These are phyloP conservation scores for Calonectria pteridis DNA, from an alignment of 2,329 filamentous ascomycete genomes.

Conservation along the genomic window DNA sequence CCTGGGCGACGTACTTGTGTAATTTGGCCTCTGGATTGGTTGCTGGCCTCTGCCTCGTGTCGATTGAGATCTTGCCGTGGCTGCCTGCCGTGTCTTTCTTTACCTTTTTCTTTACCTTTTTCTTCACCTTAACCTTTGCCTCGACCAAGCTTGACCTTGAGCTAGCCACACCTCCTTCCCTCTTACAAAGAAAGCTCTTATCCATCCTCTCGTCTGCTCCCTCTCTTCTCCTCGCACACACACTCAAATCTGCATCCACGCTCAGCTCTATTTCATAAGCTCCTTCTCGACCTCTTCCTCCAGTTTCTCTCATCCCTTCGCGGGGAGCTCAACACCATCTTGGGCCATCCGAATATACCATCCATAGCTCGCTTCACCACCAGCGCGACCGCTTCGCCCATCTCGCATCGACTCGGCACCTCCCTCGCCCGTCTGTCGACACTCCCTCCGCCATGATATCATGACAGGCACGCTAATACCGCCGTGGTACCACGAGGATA, in stretches of 20 bases:
- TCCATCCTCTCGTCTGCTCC: neutral
- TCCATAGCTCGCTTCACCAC: neutral
- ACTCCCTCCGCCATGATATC: constrained; percentile 32
- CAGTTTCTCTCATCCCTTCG: neutral
- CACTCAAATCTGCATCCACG: neutral
- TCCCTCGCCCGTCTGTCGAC: neutral
- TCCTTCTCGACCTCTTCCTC: neutral
- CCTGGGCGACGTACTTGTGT: neutral
- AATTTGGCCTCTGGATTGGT: constrained; percentile 2
- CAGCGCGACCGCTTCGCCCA: too few species aligned
- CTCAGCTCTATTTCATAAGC: neutral
- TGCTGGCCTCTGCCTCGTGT: neutral
- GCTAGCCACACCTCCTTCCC: neutral
- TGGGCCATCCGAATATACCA: neutral
- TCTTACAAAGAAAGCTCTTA: neutral
- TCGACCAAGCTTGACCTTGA: neutral
- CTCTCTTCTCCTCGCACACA: neutral
- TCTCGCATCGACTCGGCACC: neutral
- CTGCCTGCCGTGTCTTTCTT: neutral
- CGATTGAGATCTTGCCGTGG: neutral
- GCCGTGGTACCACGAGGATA: constrained; percentile 39
- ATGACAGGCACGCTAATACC: constrained; percentile 42
- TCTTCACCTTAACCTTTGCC: neutral
- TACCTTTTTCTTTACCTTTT: neutral
- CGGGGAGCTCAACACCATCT: neutral